Conservation (phyloP, 1,139 yeast species). For the Lodderomyces orthopsilosis region DNA sequence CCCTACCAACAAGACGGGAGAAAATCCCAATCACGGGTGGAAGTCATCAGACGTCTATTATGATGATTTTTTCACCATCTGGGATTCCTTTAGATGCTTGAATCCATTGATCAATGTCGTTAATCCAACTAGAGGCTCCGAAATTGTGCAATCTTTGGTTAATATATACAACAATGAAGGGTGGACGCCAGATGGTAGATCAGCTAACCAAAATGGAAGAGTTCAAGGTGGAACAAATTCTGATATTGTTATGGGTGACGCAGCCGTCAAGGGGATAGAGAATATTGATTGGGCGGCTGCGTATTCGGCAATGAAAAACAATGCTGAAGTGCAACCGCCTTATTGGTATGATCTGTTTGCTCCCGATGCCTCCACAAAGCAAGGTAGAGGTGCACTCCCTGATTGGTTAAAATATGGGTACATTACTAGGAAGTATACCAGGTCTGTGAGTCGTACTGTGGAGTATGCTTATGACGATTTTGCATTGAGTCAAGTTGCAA, state of each 20-base stretch:
- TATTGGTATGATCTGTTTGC: conserved; percentile 25
- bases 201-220: conserved; percentile 37
- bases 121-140: conserved; percentile 28
- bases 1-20: conserved; percentile 38
- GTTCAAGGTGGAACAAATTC: conserved; percentile 43
- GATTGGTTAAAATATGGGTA: conserved; percentile 32
- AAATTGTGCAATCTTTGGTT: conserved; percentile 28
- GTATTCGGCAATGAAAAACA: conserved; percentile 33
- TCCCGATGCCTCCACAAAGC: conserved; percentile 26
- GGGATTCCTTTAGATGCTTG: conserved; percentile 39
- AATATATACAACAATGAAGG: conserved; percentile 34
- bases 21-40: conserved; percentile 25
- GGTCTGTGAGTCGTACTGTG: conserved; percentile 36
- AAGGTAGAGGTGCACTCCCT: conserved; percentile 32
- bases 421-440: conserved; percentile 27
- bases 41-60: conserved; percentile 26
- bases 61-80: conserved; percentile 40
- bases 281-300: conserved; percentile 29
- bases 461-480: conserved; percentile 40
- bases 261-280: conserved; percentile 27
- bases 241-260: conserved; percentile 41
- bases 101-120: conserved; percentile 31
- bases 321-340: conserved; percentile 35
- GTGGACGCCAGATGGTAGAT: conserved; percentile 38
- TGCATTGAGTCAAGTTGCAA: conserved; percentile 33